Evolutionary conservation across 805 yeast genomes (phyloP).

Genomic region (Blastobotrys robertii): DNA sequence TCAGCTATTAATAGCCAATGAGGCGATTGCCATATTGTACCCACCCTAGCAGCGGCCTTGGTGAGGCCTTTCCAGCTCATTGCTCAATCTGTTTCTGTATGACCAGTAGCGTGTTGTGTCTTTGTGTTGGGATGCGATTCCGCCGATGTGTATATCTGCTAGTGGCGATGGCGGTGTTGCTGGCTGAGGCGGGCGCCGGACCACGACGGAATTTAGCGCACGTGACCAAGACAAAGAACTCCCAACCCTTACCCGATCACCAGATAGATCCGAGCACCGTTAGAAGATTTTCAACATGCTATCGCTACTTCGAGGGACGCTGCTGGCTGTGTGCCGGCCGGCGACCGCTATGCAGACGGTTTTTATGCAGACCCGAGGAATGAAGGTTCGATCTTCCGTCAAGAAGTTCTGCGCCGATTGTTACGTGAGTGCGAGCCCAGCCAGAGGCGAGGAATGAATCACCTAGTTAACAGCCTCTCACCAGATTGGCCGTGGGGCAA

Average conservation of each 20-base stretch:
- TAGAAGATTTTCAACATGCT: not conserved
- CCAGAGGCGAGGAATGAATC: not conserved
- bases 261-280: not conserved
- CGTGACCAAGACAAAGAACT: not conserved
- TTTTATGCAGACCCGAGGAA: conserved; percentile 44
- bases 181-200: no score
- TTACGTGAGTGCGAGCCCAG: conserved; percentile 41
- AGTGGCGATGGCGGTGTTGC: no score
- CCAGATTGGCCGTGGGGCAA: not conserved
- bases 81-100: no score
- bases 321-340: conserved; percentile 1
- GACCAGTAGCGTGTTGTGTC: no score
- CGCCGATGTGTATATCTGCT: no score
- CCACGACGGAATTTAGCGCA: no score
- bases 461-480: not conserved
- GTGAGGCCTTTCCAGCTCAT: conserved; percentile 89
- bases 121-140: not conserved
- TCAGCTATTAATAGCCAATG: not conserved
- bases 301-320: not conserved
- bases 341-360: not conserved
- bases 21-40: conserved; percentile 14
- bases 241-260: not conserved
- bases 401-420: conserved; percentile 91
- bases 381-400: conserved; percentile 87
- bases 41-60: conserved; percentile 57